These are phyloP conservation scores for Fusarium irregulare DNA, from an alignment of 2,329 filamentous ascomycete genomes.

Conservation along the genomic window DNA sequence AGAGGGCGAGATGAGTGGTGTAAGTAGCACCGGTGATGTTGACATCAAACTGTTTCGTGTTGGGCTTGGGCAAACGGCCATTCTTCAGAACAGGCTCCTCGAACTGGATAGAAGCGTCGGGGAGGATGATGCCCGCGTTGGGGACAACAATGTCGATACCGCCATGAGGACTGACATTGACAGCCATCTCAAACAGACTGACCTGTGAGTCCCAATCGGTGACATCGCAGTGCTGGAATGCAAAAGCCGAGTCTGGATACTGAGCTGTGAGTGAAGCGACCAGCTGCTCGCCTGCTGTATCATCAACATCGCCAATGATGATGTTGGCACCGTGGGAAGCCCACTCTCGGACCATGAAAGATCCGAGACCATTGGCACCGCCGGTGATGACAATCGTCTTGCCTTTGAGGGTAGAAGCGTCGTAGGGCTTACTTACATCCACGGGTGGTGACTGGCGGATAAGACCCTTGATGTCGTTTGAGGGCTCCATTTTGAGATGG, in stretches of 20 bases:
- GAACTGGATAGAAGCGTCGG: constrained; percentile 52
- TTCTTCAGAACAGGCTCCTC: constrained; percentile 60
- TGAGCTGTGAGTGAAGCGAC: constrained; percentile 62
- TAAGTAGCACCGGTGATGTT: constrained; percentile 74
- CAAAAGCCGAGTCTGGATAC: constrained; percentile 56
- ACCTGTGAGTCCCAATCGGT: constrained; percentile 73
- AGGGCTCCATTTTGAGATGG: constrained; percentile 3
- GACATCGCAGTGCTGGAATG: constrained; percentile 73
- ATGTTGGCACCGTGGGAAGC: constrained; percentile 68
- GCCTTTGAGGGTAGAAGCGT: constrained; percentile 57
- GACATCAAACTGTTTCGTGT: constrained; percentile 67
- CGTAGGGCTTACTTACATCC: constrained; percentile 58
- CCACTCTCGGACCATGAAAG: constrained; percentile 65
- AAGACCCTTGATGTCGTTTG: constrained; percentile 40
- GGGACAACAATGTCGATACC: constrained; percentile 73
- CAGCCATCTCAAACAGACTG: constrained; percentile 69
- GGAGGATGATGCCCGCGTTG: constrained; percentile 70
- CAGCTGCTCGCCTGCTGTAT: constrained; percentile 63
- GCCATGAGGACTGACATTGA: constrained; percentile 63
- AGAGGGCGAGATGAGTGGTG: constrained; percentile 72
- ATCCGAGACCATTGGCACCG: constrained; percentile 70
- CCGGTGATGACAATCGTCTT: constrained; percentile 74
- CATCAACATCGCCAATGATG: constrained; percentile 72
- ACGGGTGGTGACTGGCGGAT: constrained; percentile 57
- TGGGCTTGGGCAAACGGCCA: constrained; percentile 56